Conservation (phyloP, 768 basidiomycete genomes). For the Kwoniella shandongensis region DNA sequence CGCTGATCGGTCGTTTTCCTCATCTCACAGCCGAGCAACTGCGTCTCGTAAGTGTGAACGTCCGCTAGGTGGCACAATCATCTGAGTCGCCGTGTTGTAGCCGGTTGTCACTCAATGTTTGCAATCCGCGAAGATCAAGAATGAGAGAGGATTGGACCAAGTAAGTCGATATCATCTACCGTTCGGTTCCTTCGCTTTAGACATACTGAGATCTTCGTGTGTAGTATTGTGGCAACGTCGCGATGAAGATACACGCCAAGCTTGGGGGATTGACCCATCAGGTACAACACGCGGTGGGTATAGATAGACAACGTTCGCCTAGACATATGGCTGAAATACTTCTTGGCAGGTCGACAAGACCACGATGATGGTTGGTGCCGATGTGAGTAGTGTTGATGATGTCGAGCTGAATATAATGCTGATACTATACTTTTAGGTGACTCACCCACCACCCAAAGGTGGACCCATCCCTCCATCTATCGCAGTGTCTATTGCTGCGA, state of each 20-base stretch:
- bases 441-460: slow-evolving; percentile 39
- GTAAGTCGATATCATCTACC: slow-evolving; percentile 3
- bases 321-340: not conserved
- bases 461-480: slow-evolving; percentile 40
- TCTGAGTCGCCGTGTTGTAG: slow-evolving; percentile 10
- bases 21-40: slow-evolving; percentile 17
- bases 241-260: slow-evolving; percentile 53
- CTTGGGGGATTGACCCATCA: slow-evolving; percentile 52
- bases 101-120: slow-evolving; percentile 52
- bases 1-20: not conserved
- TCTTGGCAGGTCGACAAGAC: slow-evolving; percentile 27
- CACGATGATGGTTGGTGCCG: slow-evolving; percentile 46
- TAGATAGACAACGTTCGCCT: not conserved
- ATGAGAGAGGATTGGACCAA: slow-evolving; percentile 40
- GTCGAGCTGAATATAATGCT: not conserved
- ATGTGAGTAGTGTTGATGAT: slow-evolving; percentile 23
- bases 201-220: not conserved
- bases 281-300: slow-evolving; percentile 31
- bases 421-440: no score
- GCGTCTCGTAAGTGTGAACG: slow-evolving; percentile 2
- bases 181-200: no score
- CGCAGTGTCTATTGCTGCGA: slow-evolving; percentile 38
- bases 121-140: slow-evolving; percentile 32
- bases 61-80: not conserved
- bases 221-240: slow-evolving; percentile 35